Evolutionary conservation across 2,329 filamentous ascomycete genomes (phyloP).

Genomic region (Phialophora verrucosa): DNA sequence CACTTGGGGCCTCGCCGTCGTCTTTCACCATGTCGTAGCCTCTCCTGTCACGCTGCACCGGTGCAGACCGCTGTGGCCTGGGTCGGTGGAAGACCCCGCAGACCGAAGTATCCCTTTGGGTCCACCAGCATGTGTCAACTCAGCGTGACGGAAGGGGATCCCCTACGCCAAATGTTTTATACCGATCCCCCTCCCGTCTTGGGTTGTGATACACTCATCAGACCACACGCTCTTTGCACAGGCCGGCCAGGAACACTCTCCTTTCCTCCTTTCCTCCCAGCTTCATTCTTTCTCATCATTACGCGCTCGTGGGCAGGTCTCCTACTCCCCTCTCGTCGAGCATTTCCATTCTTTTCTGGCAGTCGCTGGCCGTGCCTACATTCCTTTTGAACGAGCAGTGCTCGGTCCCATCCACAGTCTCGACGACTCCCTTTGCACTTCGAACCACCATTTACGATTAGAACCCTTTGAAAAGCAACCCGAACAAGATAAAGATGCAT

Average conservation of each 20-base stretch:
- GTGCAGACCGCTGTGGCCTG: slow-evolving; percentile 7
- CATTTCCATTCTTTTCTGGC: slow-evolving; percentile 31
- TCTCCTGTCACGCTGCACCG: background rate
- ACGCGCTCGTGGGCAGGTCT: slow-evolving; percentile 29
- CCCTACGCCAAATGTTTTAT: slow-evolving; percentile 33
- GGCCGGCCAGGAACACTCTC: slow-evolving; percentile 20
- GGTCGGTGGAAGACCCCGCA: slow-evolving; percentile 19
- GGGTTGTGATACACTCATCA: slow-evolving; percentile 19
- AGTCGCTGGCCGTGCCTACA: slow-evolving; percentile 35
- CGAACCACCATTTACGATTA: background rate
- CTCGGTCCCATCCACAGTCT: slow-evolving; percentile 34
- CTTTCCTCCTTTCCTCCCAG: slow-evolving; percentile 7
- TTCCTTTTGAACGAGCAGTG: slow-evolving; percentile 32
- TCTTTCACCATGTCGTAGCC: background rate
- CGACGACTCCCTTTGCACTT: slow-evolving; percentile 28
- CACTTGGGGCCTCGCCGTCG: slow-evolving; percentile 19
- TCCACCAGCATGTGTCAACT: slow-evolving; percentile 22
- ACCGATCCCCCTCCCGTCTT: slow-evolving; percentile 19
- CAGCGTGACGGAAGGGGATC: slow-evolving; percentile 20
- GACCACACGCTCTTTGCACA: slow-evolving; percentile 34
- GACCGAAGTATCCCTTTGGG: slow-evolving; percentile 13
- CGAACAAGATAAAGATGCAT: slow-evolving; percentile 29
- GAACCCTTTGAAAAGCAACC: slow-evolving; percentile 9
- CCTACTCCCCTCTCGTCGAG: slow-evolving; percentile 18
- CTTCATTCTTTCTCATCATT: slow-evolving; percentile 11